phyloP scores from a whole-genome alignment of 257 asterid genomes.

The Lycium ferocissimum region DNA sequence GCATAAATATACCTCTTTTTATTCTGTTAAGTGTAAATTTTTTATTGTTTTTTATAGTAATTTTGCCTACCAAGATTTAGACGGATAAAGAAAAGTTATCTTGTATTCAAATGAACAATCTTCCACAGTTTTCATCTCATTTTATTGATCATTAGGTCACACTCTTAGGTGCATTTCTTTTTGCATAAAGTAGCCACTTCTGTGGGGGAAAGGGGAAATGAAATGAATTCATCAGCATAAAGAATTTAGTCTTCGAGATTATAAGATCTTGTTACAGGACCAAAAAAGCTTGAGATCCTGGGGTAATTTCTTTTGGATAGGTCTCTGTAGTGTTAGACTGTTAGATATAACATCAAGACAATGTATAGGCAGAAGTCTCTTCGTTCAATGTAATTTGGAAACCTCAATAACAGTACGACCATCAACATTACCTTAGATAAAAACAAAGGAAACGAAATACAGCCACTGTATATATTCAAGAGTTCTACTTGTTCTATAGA shows the following conservation, averaged over 20 bases:
- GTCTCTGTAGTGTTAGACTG: background rate
- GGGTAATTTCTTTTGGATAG: background rate
- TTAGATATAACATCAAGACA: background rate
- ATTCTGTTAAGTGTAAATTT: background rate
- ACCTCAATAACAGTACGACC: constrained; percentile 18
- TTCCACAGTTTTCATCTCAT: too few relatives aligned
- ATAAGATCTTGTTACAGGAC: background rate
- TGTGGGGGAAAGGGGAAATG: too few relatives aligned
- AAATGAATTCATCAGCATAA: background rate
- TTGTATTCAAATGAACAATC: background rate
- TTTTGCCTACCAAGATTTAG: background rate
- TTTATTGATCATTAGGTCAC: too few relatives aligned
- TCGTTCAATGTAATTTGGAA: background rate
- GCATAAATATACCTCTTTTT: background rate
- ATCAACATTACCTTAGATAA: constrained; percentile 11
- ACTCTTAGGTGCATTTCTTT: too few relatives aligned
- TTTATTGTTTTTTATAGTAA: background rate
- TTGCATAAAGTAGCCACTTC: too few relatives aligned
- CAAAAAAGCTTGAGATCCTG: background rate
- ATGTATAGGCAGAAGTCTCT: background rate
- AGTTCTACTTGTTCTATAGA: background rate
- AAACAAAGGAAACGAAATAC: constrained; percentile 4
- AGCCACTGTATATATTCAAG: background rate
- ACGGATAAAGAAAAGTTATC: too few relatives aligned
- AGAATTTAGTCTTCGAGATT: background rate